Conservation (phyloP, 345 rosid species). For the Sisymbrium irio region DNA sequence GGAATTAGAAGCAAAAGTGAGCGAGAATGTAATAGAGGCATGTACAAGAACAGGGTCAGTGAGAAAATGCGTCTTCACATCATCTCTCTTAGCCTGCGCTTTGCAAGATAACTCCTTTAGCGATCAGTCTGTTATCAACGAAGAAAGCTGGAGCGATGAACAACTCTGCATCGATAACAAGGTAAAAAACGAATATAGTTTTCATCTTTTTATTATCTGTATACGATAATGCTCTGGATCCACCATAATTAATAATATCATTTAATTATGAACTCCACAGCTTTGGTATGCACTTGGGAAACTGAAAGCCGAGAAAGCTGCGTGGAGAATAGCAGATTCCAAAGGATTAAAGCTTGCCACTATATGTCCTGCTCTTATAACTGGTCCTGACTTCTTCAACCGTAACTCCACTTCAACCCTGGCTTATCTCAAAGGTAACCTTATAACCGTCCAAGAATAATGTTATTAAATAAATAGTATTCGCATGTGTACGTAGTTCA, state of each 20-base stretch:
- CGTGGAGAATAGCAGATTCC: constrained; percentile 57
- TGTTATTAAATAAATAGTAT: not conserved
- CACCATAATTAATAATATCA: not conserved
- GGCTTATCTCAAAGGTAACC: constrained; percentile 52
- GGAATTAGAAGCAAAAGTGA: constrained; percentile 52
- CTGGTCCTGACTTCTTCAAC: constrained; percentile 54
- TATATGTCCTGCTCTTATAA: constrained; percentile 66
- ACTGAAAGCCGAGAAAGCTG: constrained; percentile 67
- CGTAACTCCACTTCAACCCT: constrained; percentile 65
- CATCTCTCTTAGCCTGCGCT: constrained; percentile 69
- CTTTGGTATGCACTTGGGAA: constrained; percentile 93
- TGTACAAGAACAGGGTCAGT: constrained; percentile 72
- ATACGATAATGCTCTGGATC: not conserved
- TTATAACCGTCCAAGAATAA: constrained; percentile 11
- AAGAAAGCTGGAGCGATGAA: constrained; percentile 83
- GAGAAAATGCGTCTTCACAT: constrained; percentile 71
- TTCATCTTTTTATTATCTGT: not conserved
- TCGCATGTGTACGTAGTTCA: constrained; percentile 11
- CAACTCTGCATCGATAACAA: constrained; percentile 60
- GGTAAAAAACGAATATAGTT: constrained; percentile 36
- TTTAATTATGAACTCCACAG: constrained; percentile 31
- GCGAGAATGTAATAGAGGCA: constrained; percentile 74
- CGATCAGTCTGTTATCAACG: constrained; percentile 43
- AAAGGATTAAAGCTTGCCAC: constrained; percentile 53
- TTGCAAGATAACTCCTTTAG: constrained; percentile 48